These are phyloP conservation scores for Zymoseptoria tritici DNA, from an alignment of 2,329 filamentous ascomycete genomes.

Conservation along the genomic window DNA sequence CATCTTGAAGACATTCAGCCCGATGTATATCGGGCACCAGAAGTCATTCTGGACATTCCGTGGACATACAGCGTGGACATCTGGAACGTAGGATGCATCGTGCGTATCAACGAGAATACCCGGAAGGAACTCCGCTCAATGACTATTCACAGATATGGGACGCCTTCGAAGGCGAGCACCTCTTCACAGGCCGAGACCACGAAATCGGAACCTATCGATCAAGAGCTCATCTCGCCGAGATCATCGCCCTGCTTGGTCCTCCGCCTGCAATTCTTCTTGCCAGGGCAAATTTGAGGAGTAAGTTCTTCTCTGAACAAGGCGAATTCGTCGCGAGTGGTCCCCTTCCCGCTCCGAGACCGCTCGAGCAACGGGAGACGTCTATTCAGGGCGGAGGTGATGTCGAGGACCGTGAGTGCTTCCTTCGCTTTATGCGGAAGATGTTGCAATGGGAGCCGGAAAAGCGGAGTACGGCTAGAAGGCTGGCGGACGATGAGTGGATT, in stretches of 20 bases:
- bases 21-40: constrained; percentile 30
- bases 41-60: constrained; percentile 28
- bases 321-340: neutral
- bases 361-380: neutral
- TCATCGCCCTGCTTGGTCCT: constrained; percentile 18
- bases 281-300: neutral
- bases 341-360: neutral
- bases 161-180: constrained; percentile 28
- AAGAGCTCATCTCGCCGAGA: constrained; percentile 20
- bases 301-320: constrained; percentile 2
- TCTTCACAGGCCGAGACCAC: constrained; percentile 25
- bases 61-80: constrained; percentile 33
- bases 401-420: constrained; percentile 26
- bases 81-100: constrained; percentile 28
- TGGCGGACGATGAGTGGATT: constrained; percentile 7
- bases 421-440: constrained; percentile 32
- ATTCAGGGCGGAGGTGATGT: constrained; percentile 5
- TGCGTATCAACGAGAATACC: neutral
- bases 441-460: constrained; percentile 30
- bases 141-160: constrained; percentile 29
- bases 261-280: constrained; percentile 15
- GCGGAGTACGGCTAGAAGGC: neutral
- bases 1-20: constrained; percentile 29
- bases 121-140: neutral
- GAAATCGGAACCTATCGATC: constrained; percentile 22